Evolutionary conservation across 2,329 filamentous ascomycete genomes (phyloP), one percentile per base, ranked within the genome.

Genomic region (Didymellaceae sp.): DNA sequence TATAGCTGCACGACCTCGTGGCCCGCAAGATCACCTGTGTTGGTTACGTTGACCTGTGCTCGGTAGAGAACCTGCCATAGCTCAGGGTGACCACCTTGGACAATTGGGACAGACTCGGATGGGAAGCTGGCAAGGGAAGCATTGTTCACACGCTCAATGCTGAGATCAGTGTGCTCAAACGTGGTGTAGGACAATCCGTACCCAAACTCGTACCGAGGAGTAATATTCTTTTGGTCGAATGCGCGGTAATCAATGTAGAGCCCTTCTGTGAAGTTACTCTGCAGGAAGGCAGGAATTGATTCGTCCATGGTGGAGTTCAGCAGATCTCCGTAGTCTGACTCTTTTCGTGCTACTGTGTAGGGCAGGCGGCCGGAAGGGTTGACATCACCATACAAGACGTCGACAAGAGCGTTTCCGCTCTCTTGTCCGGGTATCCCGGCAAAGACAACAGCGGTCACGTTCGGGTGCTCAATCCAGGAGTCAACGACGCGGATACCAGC

Each of bases 381-480:
- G 45, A 87, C 82, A 54, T 82, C 83, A 28, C 91, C 90, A 70
- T 91, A 95, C 5, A 96, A 83, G 9, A 95, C 80, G 60, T 94
- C 89, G 8, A 82, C 82, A 43, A 95, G 82, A 1, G 87, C 81
- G 66, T 91, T 87, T 44, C 91, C 90, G 13, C 85, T 87, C 70
- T 95, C 88, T 68, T 95, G 87, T 8, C 91, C 91, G 0, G 90
- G 90, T 9, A 91, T 74, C 59, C 88, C 88, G 13, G 89, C 89
- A 82, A 86, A 93, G 1, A 95, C 67, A 37, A 95, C 90, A 20
- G 89, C 91, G 0, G 89, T 91, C 33, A 95, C 80, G 71, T 95
- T 95, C 24, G 84, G 82, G 70, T 86, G 85, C 41, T 88, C 77
- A 61, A 88, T 85, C 81, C 86, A 93, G 11, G 90, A 82, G 6